Conservation (phyloP, 1,284 basidiomycete genomes). For the Sanghuangporus sanghuang region DNA sequence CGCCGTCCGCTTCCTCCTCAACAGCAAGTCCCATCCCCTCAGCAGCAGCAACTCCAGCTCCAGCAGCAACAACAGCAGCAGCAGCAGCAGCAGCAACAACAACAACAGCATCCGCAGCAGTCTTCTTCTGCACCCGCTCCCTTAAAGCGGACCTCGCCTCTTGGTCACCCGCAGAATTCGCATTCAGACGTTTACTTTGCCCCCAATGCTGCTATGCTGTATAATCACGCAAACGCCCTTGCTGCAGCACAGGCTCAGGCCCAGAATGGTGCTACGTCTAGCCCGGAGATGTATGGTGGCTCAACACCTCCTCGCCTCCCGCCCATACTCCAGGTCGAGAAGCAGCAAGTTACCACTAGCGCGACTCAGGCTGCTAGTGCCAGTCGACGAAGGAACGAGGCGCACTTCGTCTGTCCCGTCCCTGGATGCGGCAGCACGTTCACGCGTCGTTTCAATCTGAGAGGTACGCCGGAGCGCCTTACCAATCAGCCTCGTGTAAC, state of each 20-base stretch:
- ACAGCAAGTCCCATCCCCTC: constrained; percentile 5
- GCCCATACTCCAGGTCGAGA: constrained; percentile 82
- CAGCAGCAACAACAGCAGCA: neutral
- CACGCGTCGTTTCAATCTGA: constrained; percentile 79
- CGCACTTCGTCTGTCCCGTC: constrained; percentile 88
- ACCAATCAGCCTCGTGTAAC: constrained; percentile 10
- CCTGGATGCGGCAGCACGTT: constrained; percentile 95
- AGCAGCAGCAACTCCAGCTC: constrained; percentile 10
- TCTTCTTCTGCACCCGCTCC: constrained; percentile 1
- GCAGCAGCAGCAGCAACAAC: constrained; percentile 6
- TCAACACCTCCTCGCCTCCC: constrained; percentile 60
- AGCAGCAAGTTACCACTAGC: constrained; percentile 89
- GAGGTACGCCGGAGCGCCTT: constrained; percentile 44
- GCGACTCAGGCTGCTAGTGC: constrained; percentile 93
- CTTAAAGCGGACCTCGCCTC: neutral
- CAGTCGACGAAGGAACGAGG: constrained; percentile 84
- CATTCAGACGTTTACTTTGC: constrained; percentile 14
- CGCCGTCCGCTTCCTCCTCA: constrained; percentile 12
- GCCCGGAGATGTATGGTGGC: neutral
- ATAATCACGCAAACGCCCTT: constrained; percentile 30
- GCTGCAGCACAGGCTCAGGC: constrained; percentile 14
- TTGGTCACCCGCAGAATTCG: neutral
- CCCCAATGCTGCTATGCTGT: constrained; percentile 42
- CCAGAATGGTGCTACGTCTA: constrained; percentile 4
- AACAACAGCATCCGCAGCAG: neutral